Base-by-base conservation (phyloP, 768 basidiomycete species). In the Lentinula sp. region DNA sequence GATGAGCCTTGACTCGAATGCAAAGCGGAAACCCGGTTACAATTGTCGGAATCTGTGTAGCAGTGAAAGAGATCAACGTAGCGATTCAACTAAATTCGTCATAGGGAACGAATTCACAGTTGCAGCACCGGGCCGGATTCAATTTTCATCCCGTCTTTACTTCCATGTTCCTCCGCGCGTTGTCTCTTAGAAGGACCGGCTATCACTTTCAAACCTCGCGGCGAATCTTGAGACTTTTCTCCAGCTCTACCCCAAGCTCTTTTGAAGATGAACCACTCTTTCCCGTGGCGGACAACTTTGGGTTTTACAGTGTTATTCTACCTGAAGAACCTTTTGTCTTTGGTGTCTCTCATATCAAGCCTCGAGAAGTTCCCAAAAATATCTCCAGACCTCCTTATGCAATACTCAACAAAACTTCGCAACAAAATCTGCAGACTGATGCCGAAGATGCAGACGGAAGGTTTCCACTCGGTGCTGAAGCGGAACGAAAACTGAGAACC, bases 261-360 rank as follows among this genome's bases (percentile, higher is more conserved):
- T 6, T 3, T 11, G 50, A 28, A 40, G 39, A 56, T 28, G 55
- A 32, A 56, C 40, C 21, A 31, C 23, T 23, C 3, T 56, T 56
- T 42, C 55, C 55, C 7, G 40, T 16, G 43, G 21, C 40, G 6
- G 55, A 59, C 28, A 37, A 59, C 18, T 60, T 52, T n/a, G 60
- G 60, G 21, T 16, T 10, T 4, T 89, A 88, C 74, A 75, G 74
- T 52, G 71, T 89, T 35, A 84, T 91, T 56, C 75, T 89, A 11
- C 88, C 87, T 0, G 69, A 77, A 21, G 87, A 89, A 64, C 87
- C 87, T 0, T 84, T 80, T 61, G 73, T 85, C 16, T 83, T 81
- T 70, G 87, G 88, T 10, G 82, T 85, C 9, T 75, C 80, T 16
- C 87, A 89, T 63, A 85, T 90, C 40, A 67, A 64, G 3, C 80